Evolutionary conservation across 176 grass and related monocot genomes (phyloP), one percentile per base, ranked within the genome.

Genomic region (Echinochloa phyllopogon): DNA sequence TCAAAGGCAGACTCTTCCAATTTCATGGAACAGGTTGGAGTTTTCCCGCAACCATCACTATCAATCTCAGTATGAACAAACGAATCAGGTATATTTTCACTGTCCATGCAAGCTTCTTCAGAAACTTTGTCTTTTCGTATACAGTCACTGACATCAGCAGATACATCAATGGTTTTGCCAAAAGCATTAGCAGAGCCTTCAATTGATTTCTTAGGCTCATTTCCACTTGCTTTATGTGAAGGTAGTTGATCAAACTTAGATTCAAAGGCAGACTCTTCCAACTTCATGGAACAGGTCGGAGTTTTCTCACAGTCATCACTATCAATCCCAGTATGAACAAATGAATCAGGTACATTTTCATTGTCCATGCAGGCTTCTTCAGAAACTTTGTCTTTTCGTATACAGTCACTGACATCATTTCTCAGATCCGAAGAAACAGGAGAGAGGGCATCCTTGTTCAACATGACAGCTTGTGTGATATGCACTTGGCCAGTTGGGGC

Each of bases 201-300:
- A 10, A 77, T 70, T 82, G 75, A 80, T 85, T 69, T 43, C 62
- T 16, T 39, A 38, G 58, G 65, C 14, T 87, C 83, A 83, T 86
- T 71, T 38, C 69, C 74, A 18, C 83, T 87, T 87, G 15, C 17
- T 73, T 88, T 87, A 14, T 60, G 74, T n/a, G 77, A 66, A 78
- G 67, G 82, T 86, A 78, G 60, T 33, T 79, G 69, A 86, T 88
- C 60, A 72, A 42, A 37, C 81, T 86, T 60, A 48, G 61, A 81
- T 65, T 57, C 78, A 75, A 83, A 21, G 14, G 38, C 67, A 45
- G 84, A 64, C 20, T 90, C 74, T 58, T 84, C 67, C 6, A 69
- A 85, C 45, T 86, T 86, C 58, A 83, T 12, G 44, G 92, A 89
- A 87, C 16, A 80, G 65, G 69, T 10, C 57, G 51, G 59, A 90